Conservation (phyloP, 306 rosid species). For the Quercus glauca region DNA sequence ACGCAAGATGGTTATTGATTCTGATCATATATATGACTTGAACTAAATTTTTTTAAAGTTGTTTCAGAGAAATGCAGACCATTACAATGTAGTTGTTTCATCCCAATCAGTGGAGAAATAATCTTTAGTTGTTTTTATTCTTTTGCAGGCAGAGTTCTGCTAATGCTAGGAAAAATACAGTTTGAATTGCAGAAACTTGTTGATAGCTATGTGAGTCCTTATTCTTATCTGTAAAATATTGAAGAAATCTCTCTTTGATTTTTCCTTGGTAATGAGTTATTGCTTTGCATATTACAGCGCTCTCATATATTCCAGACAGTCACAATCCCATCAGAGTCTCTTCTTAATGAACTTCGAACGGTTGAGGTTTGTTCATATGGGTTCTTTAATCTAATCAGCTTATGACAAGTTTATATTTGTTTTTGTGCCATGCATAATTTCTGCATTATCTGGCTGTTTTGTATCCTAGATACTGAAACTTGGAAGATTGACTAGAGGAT, state of each 20-base stretch:
- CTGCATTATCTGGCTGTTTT: neutral
- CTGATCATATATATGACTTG: neutral
- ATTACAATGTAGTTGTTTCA: neutral
- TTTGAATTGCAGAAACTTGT: constrained; percentile 76
- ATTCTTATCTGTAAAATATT: neutral
- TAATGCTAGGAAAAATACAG: constrained; percentile 80
- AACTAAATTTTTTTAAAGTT: neutral
- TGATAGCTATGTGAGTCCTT: constrained; percentile 69
- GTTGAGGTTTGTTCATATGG: constrained; percentile 71
- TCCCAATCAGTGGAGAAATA: neutral
- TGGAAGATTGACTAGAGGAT: neutral
- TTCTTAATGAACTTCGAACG: constrained; percentile 88
- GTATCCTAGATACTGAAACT: constrained; percentile 1
- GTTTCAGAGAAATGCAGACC: neutral
- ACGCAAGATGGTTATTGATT: neutral
- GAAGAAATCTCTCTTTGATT: neutral
- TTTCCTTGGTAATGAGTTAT: constrained; percentile 11
- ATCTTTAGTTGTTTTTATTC: neutral
- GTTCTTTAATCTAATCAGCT: constrained; percentile 3
- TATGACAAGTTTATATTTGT: neutral
- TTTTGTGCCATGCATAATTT: neutral
- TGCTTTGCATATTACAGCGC: constrained; percentile 60
- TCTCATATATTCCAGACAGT: constrained; percentile 86
- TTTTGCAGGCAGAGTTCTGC: constrained; percentile 69
- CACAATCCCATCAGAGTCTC: constrained; percentile 90